phyloP scores from a whole-genome alignment of 2,329 filamentous ascomycete genomes.

The Berkeleyomyces basicola region DNA sequence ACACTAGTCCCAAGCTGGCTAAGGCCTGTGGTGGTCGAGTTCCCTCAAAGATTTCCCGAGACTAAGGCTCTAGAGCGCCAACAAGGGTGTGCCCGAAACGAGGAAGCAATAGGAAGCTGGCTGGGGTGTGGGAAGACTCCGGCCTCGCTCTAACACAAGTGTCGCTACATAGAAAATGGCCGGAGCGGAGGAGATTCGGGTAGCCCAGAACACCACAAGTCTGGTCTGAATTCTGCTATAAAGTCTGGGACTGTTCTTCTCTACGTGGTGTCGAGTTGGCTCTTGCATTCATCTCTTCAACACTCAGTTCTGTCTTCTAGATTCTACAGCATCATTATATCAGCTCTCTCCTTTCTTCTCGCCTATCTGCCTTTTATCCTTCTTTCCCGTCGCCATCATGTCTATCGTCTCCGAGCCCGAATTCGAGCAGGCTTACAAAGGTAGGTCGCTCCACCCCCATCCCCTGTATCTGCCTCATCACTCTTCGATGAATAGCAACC shows the following conservation, averaged over 20 bases:
- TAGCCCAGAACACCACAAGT: background rate
- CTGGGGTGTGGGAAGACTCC: slow-evolving; percentile 1
- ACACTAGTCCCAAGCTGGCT: background rate
- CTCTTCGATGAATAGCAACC: background rate
- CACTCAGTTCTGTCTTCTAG: background rate
- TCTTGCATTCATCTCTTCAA: background rate
- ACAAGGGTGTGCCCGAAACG: background rate
- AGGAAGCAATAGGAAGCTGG: background rate
- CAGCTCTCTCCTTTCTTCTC: background rate
- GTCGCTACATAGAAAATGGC: background rate
- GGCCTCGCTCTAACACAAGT: slow-evolving; percentile 4
- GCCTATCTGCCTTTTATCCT: background rate
- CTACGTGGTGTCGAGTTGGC: background rate
- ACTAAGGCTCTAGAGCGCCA: background rate
- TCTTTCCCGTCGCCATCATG: slow-evolving; percentile 33
- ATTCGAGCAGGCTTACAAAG: slow-evolving; percentile 97
- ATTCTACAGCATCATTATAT: background rate
- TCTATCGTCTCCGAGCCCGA: slow-evolving; percentile 80
- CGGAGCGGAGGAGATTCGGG: background rate
- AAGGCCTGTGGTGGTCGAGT: background rate
- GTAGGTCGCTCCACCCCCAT: slow-evolving; percentile 30
- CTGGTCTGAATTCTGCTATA: slow-evolving; percentile 2
- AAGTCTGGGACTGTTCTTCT: background rate
- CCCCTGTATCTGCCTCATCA: background rate
- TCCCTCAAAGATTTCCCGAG: background rate